Base-by-base conservation (phyloP, 2,329 filamentous ascomycete genomes). In the Balansia obtecta region DNA sequence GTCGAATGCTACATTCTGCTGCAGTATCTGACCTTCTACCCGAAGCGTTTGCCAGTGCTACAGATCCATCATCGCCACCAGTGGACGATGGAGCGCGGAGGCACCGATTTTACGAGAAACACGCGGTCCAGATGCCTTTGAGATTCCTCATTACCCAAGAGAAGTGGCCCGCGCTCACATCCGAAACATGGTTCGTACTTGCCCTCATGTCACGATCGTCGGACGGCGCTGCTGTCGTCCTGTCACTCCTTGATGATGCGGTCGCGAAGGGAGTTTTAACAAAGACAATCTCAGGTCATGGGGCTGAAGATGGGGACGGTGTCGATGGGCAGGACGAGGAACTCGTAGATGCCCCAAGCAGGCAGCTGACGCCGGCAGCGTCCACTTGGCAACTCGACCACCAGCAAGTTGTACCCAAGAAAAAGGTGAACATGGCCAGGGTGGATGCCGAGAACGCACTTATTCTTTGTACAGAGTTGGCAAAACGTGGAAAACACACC, bases 401-500 rank as follows among this genome's bases (percentile, higher is more conserved):
- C 46, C 74, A 72, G 56, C 73, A 73, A 52, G 67, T 68, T 3
- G 70, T 76, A 46, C 63, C 68, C 1, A 65, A 63, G 22, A 66
- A 71, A 50, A 61, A 66, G 41, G 71, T 68, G 1, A 68, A 68
- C 42, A 74, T 76, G 67, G 64, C 66, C 1, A 70, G 69, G 52
- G 67, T 77, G 6, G 79, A 83, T 56, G 70, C 78, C 9, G 79
- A 83, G 61, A 84, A 84, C 53, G 77, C 72, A 0, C 63, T 84
- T 20, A 76, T 83, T 0, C 61, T 84, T 51, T 70, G 80, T 3
- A 72, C 72, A 2, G 75, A 82, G 61, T 57, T 84, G 49, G 57
- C 80, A 40, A 71, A 70, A 57, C 69, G 67, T 43, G 66, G 68
- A 16, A 65, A 68, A 0, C 61, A 64, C 1, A 65, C 68, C 7